phyloP scores from a whole-genome alignment of 176 grass and related monocot species.

The Oryza meyeriana region DNA sequence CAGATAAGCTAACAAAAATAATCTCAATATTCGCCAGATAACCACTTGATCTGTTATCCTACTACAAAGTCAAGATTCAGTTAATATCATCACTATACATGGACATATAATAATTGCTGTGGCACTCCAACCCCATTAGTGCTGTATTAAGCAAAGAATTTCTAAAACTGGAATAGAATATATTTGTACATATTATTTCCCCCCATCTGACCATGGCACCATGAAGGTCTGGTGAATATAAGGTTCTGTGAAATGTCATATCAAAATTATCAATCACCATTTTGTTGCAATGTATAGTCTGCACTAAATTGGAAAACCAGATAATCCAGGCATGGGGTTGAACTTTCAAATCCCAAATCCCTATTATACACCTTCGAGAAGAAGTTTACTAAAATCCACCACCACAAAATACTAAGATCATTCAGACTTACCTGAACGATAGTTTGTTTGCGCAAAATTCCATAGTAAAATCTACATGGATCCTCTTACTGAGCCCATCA shows the following conservation, averaged over 20 bases:
- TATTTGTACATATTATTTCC: not conserved
- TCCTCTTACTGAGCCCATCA: not conserved
- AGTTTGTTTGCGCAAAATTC: not conserved
- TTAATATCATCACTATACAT: not conserved
- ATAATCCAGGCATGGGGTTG: not conserved
- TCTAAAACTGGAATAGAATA: not conserved
- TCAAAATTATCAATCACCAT: not conserved
- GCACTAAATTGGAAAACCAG: not conserved
- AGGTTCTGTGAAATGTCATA: not conserved
- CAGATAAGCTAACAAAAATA: not conserved
- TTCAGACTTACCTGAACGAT: not conserved
- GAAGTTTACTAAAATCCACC: not conserved
- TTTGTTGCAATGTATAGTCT: not conserved
- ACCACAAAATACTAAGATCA: not conserved
- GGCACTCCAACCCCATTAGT: not conserved
- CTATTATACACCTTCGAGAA: not conserved
- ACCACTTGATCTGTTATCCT: not conserved
- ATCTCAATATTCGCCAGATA: not conserved
- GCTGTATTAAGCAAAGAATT: not conserved
- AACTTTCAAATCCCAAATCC: not conserved
- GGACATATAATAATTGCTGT: not conserved
- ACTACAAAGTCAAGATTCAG: conserved; percentile 21
- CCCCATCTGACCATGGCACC: not conserved
- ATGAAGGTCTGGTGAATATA: not conserved
- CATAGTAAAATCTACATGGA: not conserved